Conservation (phyloP, 2,329 filamentous ascomycete species). For the Talaromyces sp. region DNA sequence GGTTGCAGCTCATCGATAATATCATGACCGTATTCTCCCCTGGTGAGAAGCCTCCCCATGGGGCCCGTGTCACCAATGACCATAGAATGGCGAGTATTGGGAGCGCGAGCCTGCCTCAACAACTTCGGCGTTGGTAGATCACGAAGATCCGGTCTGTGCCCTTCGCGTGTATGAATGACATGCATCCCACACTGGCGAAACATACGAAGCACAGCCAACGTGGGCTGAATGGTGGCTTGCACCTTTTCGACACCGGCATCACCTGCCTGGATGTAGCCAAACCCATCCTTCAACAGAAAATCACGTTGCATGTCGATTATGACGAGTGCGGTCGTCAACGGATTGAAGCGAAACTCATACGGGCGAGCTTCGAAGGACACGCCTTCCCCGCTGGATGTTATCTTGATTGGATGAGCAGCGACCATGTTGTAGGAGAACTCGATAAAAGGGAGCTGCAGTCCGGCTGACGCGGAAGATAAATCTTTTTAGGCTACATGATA, state of each 20-base stretch:
- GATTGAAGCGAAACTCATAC: conserved; percentile 45
- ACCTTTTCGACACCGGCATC: conserved; percentile 22
- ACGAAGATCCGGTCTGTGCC: conserved; percentile 46
- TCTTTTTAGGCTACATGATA: background rate
- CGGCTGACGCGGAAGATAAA: background rate
- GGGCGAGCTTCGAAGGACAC: conserved; percentile 25
- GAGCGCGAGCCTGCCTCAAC: conserved; percentile 44
- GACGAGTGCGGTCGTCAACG: conserved; percentile 42
- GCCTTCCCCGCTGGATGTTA: background rate
- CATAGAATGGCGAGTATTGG: conserved; percentile 36
- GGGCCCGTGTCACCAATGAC: conserved; percentile 49
- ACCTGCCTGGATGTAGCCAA: conserved; percentile 47
- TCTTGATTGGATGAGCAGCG: conserved; percentile 2
- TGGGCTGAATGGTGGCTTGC: conserved; percentile 27
- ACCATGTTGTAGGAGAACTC: background rate
- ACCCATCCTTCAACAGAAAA: conserved; percentile 45
- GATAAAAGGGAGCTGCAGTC: background rate
- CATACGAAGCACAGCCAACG: conserved; percentile 36
- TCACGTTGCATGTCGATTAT: conserved; percentile 51
- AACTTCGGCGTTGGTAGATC: conserved; percentile 49
- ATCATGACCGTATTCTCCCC: conserved; percentile 51
- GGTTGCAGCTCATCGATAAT: conserved; percentile 50
- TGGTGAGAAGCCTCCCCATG: conserved; percentile 48
- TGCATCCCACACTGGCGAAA: conserved; percentile 28
- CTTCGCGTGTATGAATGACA: conserved; percentile 46